Evolutionary conservation across 495 filamentous ascomycete species (phyloP).

Genomic region (Xeromyces bisporus): DNA sequence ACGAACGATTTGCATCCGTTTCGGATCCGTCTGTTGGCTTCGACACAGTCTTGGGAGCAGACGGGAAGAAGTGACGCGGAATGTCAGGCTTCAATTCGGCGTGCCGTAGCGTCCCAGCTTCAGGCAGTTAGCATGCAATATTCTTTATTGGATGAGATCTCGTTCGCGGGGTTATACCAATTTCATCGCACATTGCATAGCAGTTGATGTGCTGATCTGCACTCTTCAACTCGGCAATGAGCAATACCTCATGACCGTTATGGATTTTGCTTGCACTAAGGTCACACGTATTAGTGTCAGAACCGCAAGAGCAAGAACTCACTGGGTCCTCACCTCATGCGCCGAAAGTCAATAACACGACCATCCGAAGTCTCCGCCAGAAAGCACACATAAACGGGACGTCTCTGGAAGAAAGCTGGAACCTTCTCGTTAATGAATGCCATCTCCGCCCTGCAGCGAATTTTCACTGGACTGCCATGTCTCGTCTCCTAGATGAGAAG

Average conservation of each 20-base stretch:
- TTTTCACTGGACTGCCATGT: constrained; percentile 25
- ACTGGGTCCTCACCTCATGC: constrained; percentile 35
- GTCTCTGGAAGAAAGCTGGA: constrained; percentile 42
- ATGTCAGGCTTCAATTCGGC: constrained; percentile 47
- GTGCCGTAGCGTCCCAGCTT: constrained; percentile 57
- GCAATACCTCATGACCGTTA: constrained; percentile 41
- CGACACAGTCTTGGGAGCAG: no score
- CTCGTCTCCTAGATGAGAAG: constrained; percentile 18
- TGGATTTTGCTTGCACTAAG: constrained; percentile 48
- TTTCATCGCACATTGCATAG: constrained; percentile 73
- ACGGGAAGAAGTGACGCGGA: constrained; percentile 36
- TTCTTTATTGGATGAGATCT: no score
- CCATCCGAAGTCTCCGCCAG: constrained; percentile 65
- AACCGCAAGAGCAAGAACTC: neutral
- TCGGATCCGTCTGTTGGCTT: neutral
- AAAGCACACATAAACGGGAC: constrained; percentile 51
- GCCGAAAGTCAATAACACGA: constrained; percentile 56
- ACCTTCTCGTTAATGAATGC: constrained; percentile 55
- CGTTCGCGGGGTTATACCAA: no score
- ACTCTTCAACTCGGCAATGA: constrained; percentile 39
- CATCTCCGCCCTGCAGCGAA: constrained; percentile 51
- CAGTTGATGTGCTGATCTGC: constrained; percentile 45
- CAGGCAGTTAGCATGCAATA: constrained; percentile 1
- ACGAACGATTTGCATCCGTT: constrained; percentile 2
- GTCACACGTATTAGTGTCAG: constrained; percentile 8